Base-by-base conservation (phyloP, 805 yeast genomes). In the Yarrowia porcina region DNA sequence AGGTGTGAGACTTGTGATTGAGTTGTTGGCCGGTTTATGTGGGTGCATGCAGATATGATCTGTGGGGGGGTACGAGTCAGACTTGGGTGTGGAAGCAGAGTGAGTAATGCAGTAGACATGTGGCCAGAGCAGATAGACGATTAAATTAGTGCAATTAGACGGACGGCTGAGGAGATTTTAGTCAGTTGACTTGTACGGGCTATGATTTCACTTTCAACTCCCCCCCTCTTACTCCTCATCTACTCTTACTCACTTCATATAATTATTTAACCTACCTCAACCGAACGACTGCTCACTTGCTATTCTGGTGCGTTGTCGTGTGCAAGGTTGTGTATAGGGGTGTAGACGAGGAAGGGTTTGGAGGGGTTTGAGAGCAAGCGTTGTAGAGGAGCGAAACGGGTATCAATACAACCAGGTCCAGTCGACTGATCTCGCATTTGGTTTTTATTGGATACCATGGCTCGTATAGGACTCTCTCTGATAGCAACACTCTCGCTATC, bases 31-130 rank as follows among this genome's bases (percentile, higher is more conserved):
- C 15, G 18, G 35, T 27, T 30, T 10, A 35, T 11, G 38, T 35
- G 20, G 10, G 35, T 27, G 33, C 33, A 27, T 44, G 50, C 50
- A 44, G 50, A 44, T 44, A 44, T 28, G 50, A 44, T 44, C 50
- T 44, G 50, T 44, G 50, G 50, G 50, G 50, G 49, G 28, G 20
- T 15, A 15, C 11, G 13, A 17, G 33, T 17, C 32, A 27, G 49
- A 44, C 17, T n/a, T n/a, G n/a, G 20, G 20, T n/a, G 21, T 11
- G 4, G 15, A 4, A 8, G 13, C 2, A 44, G 23, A 15, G 13
- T 8, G 15, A 44, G 35, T n/a, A 44, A 17, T 44, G 33, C 30
- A 17, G 35, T 5, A 17, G 35, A 28, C 20, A 27, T 27, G 23
- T 28, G 50, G 41, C 5, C 10, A 17, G 12, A 17, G 41, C 20